Conservation (phyloP, 2,329 filamentous ascomycete species). For the Helotiales sp. region DNA sequence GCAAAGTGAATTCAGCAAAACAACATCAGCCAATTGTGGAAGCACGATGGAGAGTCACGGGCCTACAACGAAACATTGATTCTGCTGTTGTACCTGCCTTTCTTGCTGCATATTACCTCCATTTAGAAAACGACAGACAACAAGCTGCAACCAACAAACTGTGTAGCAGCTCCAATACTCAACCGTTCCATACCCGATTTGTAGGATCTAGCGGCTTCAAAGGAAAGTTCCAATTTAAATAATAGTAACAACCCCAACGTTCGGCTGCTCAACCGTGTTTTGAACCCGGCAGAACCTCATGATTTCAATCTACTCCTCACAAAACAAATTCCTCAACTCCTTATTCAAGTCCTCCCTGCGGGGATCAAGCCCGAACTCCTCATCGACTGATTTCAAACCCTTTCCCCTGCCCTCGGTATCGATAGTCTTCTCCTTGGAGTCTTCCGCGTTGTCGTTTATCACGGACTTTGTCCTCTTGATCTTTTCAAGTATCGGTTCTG, state of each 20-base stretch:
- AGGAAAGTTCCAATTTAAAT: background rate
- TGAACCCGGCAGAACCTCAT: background rate
- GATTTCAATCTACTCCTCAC: slow-evolving; percentile 19
- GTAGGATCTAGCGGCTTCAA: no score
- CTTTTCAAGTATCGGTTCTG: slow-evolving; percentile 33
- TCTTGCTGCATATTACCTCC: no score
- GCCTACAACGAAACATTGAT: no score
- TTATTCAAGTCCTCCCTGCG: slow-evolving; percentile 31
- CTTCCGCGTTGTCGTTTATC: background rate
- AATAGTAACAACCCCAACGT: background rate
- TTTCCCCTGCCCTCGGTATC: background rate
- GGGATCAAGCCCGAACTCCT: slow-evolving; percentile 19
- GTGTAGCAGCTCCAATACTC: no score
- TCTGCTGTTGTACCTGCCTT: no score
- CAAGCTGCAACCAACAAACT: no score
- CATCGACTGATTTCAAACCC: slow-evolving; percentile 7
- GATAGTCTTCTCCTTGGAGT: background rate
- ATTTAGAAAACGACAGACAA: no score
- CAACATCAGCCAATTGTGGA: no score
- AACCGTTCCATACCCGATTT: no score
- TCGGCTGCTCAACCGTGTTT: background rate
- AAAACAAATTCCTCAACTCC: slow-evolving; percentile 35
- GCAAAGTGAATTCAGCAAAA: no score
- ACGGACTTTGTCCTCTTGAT: slow-evolving; percentile 31
- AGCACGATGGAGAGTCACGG: no score